Percentiles rank a stretch among this genome's conserved stretches.
phyloP scores from a whole-genome alignment of 768 basidiomycete species.

The Saitozyma podzolica region DNA sequence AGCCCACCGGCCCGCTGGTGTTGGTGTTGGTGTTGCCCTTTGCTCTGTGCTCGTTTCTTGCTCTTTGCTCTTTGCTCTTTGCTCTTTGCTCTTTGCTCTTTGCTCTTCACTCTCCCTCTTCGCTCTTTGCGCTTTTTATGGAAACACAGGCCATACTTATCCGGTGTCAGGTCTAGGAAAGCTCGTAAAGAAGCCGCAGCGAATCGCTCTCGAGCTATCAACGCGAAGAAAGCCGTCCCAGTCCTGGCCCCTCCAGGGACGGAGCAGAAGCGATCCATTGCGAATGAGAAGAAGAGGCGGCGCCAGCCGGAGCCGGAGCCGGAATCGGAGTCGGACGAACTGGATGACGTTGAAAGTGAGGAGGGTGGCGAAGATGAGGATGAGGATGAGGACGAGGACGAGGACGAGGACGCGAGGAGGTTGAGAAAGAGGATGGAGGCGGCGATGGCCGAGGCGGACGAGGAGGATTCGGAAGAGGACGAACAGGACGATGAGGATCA shows the following conservation, averaged over 20 bases:
- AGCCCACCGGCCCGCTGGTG: too few relatives aligned
- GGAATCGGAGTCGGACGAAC: conserved; percentile 1
- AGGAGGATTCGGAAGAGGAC: conserved; percentile 12
- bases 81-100: too few relatives aligned
- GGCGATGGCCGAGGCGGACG: conserved; percentile 25
- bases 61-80: too few relatives aligned
- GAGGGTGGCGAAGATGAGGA: background rate
- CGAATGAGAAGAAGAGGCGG: background rate
- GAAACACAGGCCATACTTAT: background rate
- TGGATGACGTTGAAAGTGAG: conserved; percentile 10
- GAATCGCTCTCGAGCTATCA: conserved; percentile 10
- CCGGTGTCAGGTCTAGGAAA: background rate
- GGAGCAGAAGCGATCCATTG: background rate
- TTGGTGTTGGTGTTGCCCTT: too few relatives aligned
- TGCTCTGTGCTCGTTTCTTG: too few relatives aligned
- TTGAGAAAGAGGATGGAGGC: conserved; percentile 17
- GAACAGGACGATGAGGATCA: conserved; percentile 9
- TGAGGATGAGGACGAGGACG: conserved; percentile 1
- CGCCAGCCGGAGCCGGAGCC: background rate
- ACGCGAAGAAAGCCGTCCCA: conserved; percentile 1
- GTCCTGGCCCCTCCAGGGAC: conserved; percentile 5
- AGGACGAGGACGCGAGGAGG: conserved; percentile 18
- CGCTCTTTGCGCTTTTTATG: too few relatives aligned
- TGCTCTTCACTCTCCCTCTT: too few relatives aligned
- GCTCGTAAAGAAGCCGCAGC: conserved; percentile 11